These are phyloP conservation scores for Phaeoacremonium minimum DNA, from an alignment of 2,329 filamentous ascomycete genomes.

Conservation along the genomic window DNA sequence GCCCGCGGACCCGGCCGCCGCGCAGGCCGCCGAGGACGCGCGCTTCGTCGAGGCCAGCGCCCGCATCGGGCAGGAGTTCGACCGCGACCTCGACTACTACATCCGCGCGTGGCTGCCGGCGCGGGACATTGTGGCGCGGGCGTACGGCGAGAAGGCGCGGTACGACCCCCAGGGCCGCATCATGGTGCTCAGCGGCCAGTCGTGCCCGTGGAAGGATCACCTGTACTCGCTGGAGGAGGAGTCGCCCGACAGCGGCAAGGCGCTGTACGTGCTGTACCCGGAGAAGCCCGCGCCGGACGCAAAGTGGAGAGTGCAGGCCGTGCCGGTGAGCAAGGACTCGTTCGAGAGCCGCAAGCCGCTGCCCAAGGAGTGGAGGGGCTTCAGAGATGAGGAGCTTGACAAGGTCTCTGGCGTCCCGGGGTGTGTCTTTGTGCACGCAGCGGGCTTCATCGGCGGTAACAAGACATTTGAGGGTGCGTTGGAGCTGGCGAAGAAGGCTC, in stretches of 20 bases:
- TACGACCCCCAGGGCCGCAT: constrained; percentile 73
- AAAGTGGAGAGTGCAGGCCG: constrained; percentile 92
- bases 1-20: constrained; percentile 47
- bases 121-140: constrained; percentile 69
- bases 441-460: constrained; percentile 95
- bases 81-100: constrained; percentile 74
- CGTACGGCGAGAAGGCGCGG: constrained; percentile 65
- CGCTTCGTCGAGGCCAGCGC: constrained; percentile 73
- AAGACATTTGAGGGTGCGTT: constrained; percentile 84
- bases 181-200: constrained; percentile 71
- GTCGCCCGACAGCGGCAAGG: constrained; percentile 44
- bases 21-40: constrained; percentile 73
- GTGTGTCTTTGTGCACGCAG: constrained; percentile 88
- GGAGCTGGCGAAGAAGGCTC: constrained; percentile 77
- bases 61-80: constrained; percentile 88
- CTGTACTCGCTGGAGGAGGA: constrained; percentile 80
- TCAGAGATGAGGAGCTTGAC: constrained; percentile 82
- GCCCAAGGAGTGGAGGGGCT: constrained; percentile 87
- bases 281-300: constrained; percentile 70
- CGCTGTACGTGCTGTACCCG: constrained; percentile 87
- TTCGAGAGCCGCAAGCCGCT: constrained; percentile 91
- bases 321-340: constrained; percentile 78
- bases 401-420: constrained; percentile 64
- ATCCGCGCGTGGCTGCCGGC: constrained; percentile 81
- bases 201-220: constrained; percentile 95